Conservation (phyloP, 2,329 filamentous ascomycete genomes). For the Truncatella angustata region DNA sequence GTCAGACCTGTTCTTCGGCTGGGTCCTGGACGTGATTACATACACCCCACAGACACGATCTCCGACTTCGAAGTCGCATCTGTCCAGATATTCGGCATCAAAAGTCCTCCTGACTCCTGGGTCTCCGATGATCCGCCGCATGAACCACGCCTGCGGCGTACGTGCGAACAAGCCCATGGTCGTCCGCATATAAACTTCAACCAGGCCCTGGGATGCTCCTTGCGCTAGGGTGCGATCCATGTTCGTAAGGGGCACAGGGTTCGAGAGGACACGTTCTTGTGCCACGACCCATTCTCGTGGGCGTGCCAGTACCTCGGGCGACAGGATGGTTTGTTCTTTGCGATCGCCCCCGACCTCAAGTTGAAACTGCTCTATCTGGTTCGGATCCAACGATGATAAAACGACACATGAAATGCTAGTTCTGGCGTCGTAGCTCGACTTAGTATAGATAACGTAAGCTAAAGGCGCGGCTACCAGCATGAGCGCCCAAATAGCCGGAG, state of each 20-base stretch:
- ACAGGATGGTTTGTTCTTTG: no score
- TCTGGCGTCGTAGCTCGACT: no score
- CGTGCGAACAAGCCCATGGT: slow-evolving; percentile 21
- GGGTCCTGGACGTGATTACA: slow-evolving; percentile 13
- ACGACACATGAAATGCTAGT: no score
- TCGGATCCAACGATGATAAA: no score
- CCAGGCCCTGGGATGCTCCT: slow-evolving; percentile 1
- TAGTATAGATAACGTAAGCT: background rate
- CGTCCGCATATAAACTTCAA: slow-evolving; percentile 18
- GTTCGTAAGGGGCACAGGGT: background rate
- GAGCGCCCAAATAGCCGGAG: background rate
- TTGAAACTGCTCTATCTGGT: no score
- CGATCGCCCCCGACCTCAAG: no score
- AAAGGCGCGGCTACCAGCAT: background rate
- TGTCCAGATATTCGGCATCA: slow-evolving; percentile 14
- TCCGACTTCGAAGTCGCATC: slow-evolving; percentile 16
- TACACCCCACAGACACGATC: slow-evolving; percentile 26
- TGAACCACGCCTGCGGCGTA: slow-evolving; percentile 22
- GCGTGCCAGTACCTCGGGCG: no score
- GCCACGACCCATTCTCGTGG: no score
- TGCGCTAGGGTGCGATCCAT: no score
- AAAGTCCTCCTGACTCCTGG: slow-evolving; percentile 12
- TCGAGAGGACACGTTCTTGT: background rate
- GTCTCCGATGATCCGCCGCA: slow-evolving; percentile 16
- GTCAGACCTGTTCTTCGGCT: no score